phyloP scores from a whole-genome alignment of 2,329 filamentous ascomycete species.

The Sarocladium kiliense region DNA sequence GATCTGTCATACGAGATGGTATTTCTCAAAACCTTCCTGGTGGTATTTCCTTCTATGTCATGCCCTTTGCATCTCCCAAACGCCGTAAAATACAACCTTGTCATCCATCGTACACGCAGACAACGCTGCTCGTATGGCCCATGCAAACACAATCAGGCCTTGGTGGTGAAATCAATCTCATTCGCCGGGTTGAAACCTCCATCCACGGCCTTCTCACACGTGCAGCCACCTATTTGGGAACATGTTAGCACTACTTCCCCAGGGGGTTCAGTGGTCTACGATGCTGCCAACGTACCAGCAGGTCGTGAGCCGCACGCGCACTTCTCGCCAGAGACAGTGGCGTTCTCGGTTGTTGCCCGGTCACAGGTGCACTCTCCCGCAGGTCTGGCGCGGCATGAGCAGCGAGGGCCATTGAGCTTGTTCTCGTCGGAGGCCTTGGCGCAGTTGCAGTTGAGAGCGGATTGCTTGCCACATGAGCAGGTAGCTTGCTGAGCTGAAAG shows the following conservation, averaged over 20 bases:
- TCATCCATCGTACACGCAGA: neutral
- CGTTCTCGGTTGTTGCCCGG: slow-evolving; percentile 65
- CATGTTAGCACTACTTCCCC: neutral
- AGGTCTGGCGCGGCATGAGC: slow-evolving; percentile 77
- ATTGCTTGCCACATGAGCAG: slow-evolving; percentile 87
- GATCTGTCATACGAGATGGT: too few species aligned
- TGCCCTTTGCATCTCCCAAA: neutral
- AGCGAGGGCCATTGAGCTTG: slow-evolving; percentile 63
- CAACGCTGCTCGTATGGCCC: neutral
- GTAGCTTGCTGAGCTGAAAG: slow-evolving; percentile 55
- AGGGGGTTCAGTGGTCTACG: too few species aligned
- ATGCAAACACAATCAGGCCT: neutral
- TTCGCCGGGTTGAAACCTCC: slow-evolving; percentile 56
- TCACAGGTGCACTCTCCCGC: slow-evolving; percentile 80
- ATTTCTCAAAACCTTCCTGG: neutral
- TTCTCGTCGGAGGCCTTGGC: slow-evolving; percentile 74
- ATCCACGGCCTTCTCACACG: slow-evolving; percentile 70
- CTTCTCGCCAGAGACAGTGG: slow-evolving; percentile 49
- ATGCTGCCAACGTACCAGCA: slow-evolving; percentile 47
- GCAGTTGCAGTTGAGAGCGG: slow-evolving; percentile 82
- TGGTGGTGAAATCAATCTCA: slow-evolving; percentile 86
- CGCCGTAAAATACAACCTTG: neutral
- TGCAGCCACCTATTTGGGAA: slow-evolving; percentile 57
- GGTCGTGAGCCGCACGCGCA: slow-evolving; percentile 76
- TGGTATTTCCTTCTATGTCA: neutral